Evolutionary conservation across 176 grass and related monocot species (phyloP).

Genomic region (Oryza punctata): DNA sequence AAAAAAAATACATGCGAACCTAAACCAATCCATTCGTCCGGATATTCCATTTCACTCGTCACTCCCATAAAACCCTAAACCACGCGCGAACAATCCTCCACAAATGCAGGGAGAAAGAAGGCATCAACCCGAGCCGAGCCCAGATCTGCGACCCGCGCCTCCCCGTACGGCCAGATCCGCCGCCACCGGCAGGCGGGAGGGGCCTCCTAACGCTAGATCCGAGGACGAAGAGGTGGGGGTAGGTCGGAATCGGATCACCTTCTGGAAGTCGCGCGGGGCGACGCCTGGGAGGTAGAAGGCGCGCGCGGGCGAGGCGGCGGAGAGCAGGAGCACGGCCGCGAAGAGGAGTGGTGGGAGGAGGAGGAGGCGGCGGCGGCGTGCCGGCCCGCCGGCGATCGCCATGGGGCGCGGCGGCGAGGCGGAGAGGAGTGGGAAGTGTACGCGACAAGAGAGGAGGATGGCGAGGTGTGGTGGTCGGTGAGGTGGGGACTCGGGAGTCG

Average conservation of each 20-base stretch:
- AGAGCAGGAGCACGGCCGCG: conserved; percentile 13
- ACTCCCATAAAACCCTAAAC: conserved; percentile 47
- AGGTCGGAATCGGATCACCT: conserved; percentile 39
- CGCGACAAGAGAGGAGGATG: background rate
- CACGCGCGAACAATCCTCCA: background rate
- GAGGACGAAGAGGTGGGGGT: background rate
- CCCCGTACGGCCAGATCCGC: conserved; percentile 30
- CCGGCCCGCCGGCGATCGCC: conserved; percentile 40
- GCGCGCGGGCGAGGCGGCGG: conserved; percentile 19
- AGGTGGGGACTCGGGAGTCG: background rate
- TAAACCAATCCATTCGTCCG: background rate
- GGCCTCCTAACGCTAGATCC: conserved; percentile 28
- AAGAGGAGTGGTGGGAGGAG: background rate
- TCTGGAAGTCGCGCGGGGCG: conserved; percentile 72
- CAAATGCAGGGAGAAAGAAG: background rate
- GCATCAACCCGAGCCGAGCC: background rate
- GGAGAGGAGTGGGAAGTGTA: background rate
- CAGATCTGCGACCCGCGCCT: conserved; percentile 37
- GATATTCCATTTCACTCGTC: background rate
- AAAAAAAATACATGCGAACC: background rate
- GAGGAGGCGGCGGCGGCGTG: background rate
- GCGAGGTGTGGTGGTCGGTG: background rate
- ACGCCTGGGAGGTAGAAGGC: conserved; percentile 90
- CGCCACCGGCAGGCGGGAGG: background rate
- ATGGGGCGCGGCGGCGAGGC: conserved; percentile 23